These are phyloP conservation scores for Cytospora schulzeri DNA, from an alignment of 2,329 filamentous ascomycete genomes.

Conservation along the genomic window DNA sequence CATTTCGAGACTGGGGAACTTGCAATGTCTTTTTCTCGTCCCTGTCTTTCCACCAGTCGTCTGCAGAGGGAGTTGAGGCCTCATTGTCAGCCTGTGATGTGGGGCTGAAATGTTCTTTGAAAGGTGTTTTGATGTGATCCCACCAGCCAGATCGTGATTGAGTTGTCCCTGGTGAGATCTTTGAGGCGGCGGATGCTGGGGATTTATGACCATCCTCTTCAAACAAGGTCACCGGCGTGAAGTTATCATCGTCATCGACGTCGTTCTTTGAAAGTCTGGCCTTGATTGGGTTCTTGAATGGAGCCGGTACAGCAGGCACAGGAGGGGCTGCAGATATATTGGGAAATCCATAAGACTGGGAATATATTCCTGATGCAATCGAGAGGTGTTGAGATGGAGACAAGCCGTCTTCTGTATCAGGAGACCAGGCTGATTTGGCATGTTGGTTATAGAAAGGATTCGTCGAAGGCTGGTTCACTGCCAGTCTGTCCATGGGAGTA, in stretches of 20 bases:
- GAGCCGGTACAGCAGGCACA: constrained; percentile 58
- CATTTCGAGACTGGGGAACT: constrained; percentile 16
- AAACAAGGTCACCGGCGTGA: constrained; percentile 67
- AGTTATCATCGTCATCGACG: constrained; percentile 52
- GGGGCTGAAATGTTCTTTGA: constrained; percentile 50
- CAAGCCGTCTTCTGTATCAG: constrained; percentile 58
- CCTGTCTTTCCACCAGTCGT: constrained; percentile 43
- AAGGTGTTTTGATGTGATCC: constrained; percentile 75
- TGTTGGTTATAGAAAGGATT: constrained; percentile 37
- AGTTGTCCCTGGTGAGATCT: constrained; percentile 49
- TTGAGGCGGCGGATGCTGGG: constrained; percentile 41
- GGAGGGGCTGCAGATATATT: constrained; percentile 53
- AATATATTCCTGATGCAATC: constrained; percentile 63
- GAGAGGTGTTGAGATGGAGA: constrained; percentile 46
- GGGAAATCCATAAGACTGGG: constrained; percentile 50
- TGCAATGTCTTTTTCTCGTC: constrained; percentile 32
- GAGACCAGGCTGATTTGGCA: constrained; percentile 60
- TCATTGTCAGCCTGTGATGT: constrained; percentile 36
- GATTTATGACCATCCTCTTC: constrained; percentile 63
- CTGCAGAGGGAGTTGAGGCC: constrained; percentile 33
- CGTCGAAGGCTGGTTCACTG: constrained; percentile 29
- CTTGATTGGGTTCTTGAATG: constrained; percentile 39
- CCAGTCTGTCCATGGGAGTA: constrained; percentile 39
- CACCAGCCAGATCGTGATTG: constrained; percentile 72
- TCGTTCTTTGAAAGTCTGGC: constrained; percentile 33